Base-by-base conservation (phyloP, 2,329 filamentous ascomycete species). In the Capronia epimyces region DNA sequence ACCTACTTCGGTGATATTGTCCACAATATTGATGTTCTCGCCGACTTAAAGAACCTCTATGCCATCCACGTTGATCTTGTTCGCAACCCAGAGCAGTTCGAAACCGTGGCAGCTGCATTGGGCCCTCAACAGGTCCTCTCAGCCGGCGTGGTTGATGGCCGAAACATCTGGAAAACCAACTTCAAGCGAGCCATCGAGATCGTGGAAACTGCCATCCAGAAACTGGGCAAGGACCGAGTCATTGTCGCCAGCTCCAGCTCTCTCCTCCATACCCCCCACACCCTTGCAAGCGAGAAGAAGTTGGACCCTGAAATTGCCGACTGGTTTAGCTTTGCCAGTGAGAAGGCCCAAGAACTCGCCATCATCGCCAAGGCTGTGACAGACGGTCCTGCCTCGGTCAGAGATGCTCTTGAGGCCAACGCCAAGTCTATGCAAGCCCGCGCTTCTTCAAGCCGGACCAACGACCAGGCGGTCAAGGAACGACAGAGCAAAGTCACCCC, bases 91-190 rank as follows among this genome's bases (percentile, higher is more conserved):
- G 91, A 97, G 80, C 93, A 98, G 79, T 86, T 98, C 60, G 83
- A 93, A 57, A 82, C 85, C 61, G 89, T 98, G 66, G 72, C 89
- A 63, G 79, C 77, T 67, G 84, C 89, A 66, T 83, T 98, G 60
- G 89, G 89, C 70, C 75, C 88, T 70, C 89, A 89, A 71, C 94
- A 95, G 70, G 74, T 89, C 63, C 84, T 98, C 62, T 98, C 93
- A 62, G 86, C 84, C 60, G 93, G 93, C 88, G 87, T 98, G 64
- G 93, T 98, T 62, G 90, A 98, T 66, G 93, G 93, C 66, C 89
- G 93, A 67, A 98, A 98, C 82, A 97, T 98, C 80, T 98, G 93
- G 93, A 98, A 98, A 87, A 96, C 89, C 76, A 95, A 97, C 84
- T 86, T 96, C 78, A 87, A 95, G 82, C 83, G 82, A 66, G 89